Conservation (phyloP, 202 grass and related monocot genomes). For the Setaria viridis region DNA sequence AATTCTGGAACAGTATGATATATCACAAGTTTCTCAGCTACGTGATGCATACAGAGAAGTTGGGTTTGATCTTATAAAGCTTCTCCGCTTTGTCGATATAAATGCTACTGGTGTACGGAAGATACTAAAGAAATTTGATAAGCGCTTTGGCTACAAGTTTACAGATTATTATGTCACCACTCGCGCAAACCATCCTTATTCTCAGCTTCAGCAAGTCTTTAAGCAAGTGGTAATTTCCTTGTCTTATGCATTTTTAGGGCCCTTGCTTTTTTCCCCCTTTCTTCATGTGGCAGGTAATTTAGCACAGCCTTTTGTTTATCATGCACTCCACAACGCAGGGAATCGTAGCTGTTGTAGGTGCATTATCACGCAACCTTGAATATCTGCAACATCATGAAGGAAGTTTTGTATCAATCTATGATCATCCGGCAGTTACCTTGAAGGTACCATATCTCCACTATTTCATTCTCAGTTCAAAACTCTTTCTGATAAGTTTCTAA, state of each 20-base stretch:
- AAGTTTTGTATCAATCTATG: slow-evolving; percentile 87
- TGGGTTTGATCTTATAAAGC: slow-evolving; percentile 79
- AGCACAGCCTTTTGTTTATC: slow-evolving; percentile 21
- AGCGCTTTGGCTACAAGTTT: slow-evolving; percentile 81
- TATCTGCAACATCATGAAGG: slow-evolving; percentile 79
- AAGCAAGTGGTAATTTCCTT: slow-evolving; percentile 88
- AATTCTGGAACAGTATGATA: slow-evolving; percentile 60
- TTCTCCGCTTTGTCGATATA: slow-evolving; percentile 86
- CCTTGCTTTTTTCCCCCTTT: slow-evolving; percentile 6
- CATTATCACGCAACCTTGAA: slow-evolving; percentile 87
- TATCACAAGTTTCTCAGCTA: slow-evolving; percentile 59
- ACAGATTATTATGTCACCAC: slow-evolving; percentile 92
- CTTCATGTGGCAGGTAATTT: slow-evolving; percentile 12
- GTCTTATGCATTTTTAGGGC: slow-evolving; percentile 1
- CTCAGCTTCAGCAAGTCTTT: slow-evolving; percentile 94
- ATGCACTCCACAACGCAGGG: slow-evolving; percentile 52
- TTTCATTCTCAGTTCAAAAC: not conserved
- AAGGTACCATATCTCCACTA: slow-evolving; percentile 53
- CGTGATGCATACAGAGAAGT: slow-evolving; percentile 70
- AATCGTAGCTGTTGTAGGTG: slow-evolving; percentile 86
- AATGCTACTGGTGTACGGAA: slow-evolving; percentile 94
- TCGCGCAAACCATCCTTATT: slow-evolving; percentile 90
- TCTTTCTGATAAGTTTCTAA: not conserved
- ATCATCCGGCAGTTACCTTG: slow-evolving; percentile 66
- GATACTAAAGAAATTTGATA: slow-evolving; percentile 97